phyloP scores from a whole-genome alignment of 2,329 filamentous ascomycete species.

The Xylariaceae sp. region DNA sequence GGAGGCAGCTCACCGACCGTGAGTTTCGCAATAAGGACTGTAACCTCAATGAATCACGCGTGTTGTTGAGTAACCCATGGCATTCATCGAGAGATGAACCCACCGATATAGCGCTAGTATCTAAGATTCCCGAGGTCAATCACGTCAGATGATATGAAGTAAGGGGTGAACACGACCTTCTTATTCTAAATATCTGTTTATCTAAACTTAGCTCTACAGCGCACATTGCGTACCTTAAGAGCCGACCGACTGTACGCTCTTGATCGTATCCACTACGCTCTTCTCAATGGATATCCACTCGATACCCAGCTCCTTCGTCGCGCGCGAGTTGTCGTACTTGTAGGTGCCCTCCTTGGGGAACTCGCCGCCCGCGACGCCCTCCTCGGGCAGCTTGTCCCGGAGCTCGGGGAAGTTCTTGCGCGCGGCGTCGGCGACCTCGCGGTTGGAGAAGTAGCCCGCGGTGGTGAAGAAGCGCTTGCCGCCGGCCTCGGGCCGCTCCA shows the following conservation, averaged over 20 bases:
- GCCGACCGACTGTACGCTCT: slow-evolving; percentile 52
- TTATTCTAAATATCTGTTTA: no score
- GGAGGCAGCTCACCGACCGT: no score
- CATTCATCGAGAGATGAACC: no score
- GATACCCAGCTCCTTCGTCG: slow-evolving; percentile 56
- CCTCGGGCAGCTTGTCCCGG: slow-evolving; percentile 40
- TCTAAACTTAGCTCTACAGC: no score
- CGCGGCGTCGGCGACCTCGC: slow-evolving; percentile 38
- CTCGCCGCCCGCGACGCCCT: slow-evolving; percentile 40
- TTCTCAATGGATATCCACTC: slow-evolving; percentile 60
- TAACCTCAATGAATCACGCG: no score
- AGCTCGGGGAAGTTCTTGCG: slow-evolving; percentile 47
- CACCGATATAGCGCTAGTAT: no score
- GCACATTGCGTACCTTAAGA: slow-evolving; percentile 2
- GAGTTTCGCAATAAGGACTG: no score
- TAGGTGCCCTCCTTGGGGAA: slow-evolving; percentile 39
- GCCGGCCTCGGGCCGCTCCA: slow-evolving; percentile 43
- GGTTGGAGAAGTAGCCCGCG: slow-evolving; percentile 43
- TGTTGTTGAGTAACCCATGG: no score
- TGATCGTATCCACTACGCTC: slow-evolving; percentile 58
- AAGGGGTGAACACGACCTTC: no score
- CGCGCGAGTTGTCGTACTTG: slow-evolving; percentile 54
- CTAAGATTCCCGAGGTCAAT: no score
- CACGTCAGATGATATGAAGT: no score
- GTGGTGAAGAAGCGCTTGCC: slow-evolving; percentile 49